phyloP scores from a whole-genome alignment of 176 grass and related monocot species.

The Ampelocalamus luodianensis region DNA sequence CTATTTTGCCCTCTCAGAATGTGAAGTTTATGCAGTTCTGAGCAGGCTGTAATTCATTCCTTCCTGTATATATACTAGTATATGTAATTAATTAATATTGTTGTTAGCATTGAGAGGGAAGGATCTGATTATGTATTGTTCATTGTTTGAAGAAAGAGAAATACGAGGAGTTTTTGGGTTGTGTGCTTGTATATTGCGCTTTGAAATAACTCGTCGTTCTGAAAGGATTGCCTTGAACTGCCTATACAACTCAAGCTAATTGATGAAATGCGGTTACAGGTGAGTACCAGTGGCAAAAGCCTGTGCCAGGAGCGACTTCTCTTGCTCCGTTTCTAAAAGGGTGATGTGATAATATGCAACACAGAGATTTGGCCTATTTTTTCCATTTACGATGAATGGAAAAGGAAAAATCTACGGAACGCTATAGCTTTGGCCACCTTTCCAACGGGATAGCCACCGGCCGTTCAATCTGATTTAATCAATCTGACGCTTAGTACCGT shows the following conservation, averaged over 20 bases:
- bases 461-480: too few relatives aligned
- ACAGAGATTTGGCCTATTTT: too few relatives aligned
- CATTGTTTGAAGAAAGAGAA: constrained; percentile 17
- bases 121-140: constrained; percentile 8
- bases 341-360: too few relatives aligned
- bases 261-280: too few relatives aligned
- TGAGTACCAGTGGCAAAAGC: too few relatives aligned
- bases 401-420: too few relatives aligned
- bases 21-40: neutral
- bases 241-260: neutral
- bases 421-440: too few relatives aligned
- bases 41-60: constrained; percentile 15
- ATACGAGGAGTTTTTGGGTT: neutral
- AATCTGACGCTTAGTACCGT: too few relatives aligned
- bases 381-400: too few relatives aligned
- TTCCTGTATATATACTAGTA: constrained; percentile 37
- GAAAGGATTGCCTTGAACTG: neutral
- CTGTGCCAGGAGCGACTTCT: too few relatives aligned
- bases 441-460: too few relatives aligned
- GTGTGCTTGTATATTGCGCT: neutral
- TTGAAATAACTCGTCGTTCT: neutral
- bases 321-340: too few relatives aligned
- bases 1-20: constrained; percentile 29
- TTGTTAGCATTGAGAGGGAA: neutral
- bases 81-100: constrained; percentile 20